Conservation (phyloP, 768 basidiomycete genomes). For the Panaeolus papilionaceus region DNA sequence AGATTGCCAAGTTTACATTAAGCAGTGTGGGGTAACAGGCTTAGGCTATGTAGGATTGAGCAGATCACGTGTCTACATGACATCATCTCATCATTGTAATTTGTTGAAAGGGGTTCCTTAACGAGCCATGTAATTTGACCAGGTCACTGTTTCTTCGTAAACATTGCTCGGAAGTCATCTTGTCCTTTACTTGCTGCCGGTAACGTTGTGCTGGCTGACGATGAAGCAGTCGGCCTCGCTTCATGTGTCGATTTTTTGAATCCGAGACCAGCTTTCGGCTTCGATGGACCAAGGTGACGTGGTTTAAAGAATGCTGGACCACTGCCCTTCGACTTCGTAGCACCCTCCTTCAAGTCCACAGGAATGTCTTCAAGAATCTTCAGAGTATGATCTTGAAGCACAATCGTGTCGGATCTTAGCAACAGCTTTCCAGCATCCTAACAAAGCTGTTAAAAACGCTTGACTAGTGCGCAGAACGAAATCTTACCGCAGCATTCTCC, state of each 20-base stretch:
- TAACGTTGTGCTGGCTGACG: constrained; percentile 28
- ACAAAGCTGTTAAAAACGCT: constrained; percentile 7
- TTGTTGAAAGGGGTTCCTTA: too few relatives aligned
- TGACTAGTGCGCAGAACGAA: not conserved
- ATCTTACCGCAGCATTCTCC: constrained; percentile 66
- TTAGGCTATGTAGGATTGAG: not conserved
- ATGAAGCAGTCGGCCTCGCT: constrained; percentile 17
- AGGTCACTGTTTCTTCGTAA: constrained; percentile 38
- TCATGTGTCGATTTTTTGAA: constrained; percentile 48
- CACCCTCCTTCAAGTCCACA: constrained; percentile 35
- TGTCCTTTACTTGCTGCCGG: constrained; percentile 59
- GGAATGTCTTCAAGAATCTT: constrained; percentile 60
- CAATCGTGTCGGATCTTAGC: constrained; percentile 71
- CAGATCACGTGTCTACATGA: not conserved
- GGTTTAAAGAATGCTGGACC: constrained; percentile 66
- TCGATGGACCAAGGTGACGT: constrained; percentile 60
- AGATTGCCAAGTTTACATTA: not conserved
- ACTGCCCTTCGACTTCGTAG: constrained; percentile 42
- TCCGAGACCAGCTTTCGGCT: constrained; percentile 77
- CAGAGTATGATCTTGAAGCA: constrained; percentile 68
- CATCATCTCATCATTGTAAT: not conserved
- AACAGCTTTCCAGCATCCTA: constrained; percentile 88
- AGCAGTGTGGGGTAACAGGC: constrained; percentile 9
- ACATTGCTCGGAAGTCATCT: constrained; percentile 88
- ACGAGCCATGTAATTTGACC: too few relatives aligned